These are phyloP conservation scores for Phytophthora sp. DNA, from an alignment of 352 stramenopile species.

Conservation along the genomic window DNA sequence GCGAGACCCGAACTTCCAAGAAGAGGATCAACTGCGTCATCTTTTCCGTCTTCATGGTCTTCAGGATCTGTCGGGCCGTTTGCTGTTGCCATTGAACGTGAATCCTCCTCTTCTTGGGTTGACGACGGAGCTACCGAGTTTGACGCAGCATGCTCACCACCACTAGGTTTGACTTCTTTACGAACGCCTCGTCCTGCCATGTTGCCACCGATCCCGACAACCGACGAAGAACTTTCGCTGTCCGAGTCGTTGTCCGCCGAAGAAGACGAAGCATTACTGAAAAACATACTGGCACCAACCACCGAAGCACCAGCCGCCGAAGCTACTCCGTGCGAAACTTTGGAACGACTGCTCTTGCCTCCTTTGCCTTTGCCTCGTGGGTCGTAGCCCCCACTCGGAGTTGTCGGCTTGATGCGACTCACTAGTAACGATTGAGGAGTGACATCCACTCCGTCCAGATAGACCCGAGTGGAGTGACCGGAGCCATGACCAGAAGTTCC, in stretches of 20 bases:
- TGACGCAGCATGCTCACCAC: conserved; percentile 1
- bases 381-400: conserved; percentile 22
- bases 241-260: conserved; percentile 67
- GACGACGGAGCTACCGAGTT: conserved; percentile 5
- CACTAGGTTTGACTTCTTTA: conserved; percentile 21
- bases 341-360: conserved; percentile 35
- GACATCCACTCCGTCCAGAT: conserved; percentile 70
- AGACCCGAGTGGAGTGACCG: conserved; percentile 58
- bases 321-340: conserved; percentile 18
- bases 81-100: background rate
- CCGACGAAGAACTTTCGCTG: conserved; percentile 39
- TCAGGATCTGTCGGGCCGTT: conserved; percentile 9
- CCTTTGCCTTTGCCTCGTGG: conserved; percentile 28
- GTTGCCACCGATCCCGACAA: background rate
- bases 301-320: conserved; percentile 31
- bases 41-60: conserved; percentile 24
- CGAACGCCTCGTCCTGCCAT: background rate
- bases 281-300: conserved; percentile 54
- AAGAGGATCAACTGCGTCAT: conserved; percentile 1
- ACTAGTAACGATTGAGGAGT: conserved; percentile 80
- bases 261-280: conserved; percentile 56
- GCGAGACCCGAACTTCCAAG: background rate
- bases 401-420: conserved; percentile 72
- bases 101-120: conserved; percentile 27
- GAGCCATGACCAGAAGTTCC: conserved; percentile 21